phyloP scores from a whole-genome alignment of 2,329 filamentous ascomycete genomes.

The Colletotrichum lupini region DNA sequence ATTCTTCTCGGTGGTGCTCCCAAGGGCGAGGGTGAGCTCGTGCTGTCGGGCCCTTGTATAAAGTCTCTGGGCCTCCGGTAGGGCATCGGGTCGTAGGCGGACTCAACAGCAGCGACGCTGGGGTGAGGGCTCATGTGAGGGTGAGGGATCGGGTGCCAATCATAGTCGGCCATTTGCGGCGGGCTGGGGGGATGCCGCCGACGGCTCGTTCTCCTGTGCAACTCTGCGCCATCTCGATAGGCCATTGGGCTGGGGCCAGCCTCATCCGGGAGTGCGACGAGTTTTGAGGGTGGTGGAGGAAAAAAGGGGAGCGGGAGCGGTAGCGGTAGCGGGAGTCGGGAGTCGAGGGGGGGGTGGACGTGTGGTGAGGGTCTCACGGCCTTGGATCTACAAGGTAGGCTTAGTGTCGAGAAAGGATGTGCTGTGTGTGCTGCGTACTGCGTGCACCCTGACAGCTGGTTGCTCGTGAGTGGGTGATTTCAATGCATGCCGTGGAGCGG shows the following conservation, averaged over 20 bases:
- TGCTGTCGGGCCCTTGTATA: slow-evolving; percentile 46
- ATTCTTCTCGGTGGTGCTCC: slow-evolving; percentile 36
- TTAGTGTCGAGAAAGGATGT: slow-evolving; percentile 14
- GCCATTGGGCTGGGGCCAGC: slow-evolving; percentile 36
- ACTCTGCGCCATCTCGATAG: slow-evolving; percentile 36
- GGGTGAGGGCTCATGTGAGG: neutral
- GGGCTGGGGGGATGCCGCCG: slow-evolving; percentile 30
- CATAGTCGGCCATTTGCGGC: slow-evolving; percentile 43
- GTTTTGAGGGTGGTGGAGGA: neutral
- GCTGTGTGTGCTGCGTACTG: too few species aligned
- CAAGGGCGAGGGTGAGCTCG: slow-evolving; percentile 43
- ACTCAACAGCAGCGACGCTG: slow-evolving; percentile 35
- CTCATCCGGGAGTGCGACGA: slow-evolving; percentile 26
- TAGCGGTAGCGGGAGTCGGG: neutral
- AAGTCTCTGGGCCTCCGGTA: slow-evolving; percentile 42
- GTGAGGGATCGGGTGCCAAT: slow-evolving; percentile 41
- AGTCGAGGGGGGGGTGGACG: neutral
- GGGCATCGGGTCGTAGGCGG: slow-evolving; percentile 47
- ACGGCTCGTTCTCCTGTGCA: slow-evolving; percentile 34
- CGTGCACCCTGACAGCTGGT: slow-evolving; percentile 33
- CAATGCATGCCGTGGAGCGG: slow-evolving; percentile 28
- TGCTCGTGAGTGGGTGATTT: slow-evolving; percentile 30
- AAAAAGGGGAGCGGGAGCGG: neutral
- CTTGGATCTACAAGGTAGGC: neutral
- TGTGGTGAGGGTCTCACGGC: neutral